Evolutionary conservation across 148 eudicot genomes (phyloP), one percentile per base, ranked within the genome.

Genomic region (Amaranthus palmeri): DNA sequence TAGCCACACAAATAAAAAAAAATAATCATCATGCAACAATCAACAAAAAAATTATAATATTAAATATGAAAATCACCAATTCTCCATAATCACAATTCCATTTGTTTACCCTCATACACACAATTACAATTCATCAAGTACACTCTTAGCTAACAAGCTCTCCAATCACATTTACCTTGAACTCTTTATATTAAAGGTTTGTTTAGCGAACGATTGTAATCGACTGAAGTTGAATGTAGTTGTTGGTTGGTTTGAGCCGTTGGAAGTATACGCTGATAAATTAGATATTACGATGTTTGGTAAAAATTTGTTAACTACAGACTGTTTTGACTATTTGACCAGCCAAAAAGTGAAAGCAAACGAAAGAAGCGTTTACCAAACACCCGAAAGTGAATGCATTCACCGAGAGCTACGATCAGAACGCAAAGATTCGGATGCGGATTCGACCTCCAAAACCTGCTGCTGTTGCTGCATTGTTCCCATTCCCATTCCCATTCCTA

Each of bases 371-470:
- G 36, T 25, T 25, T 25, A 25, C 36, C 36, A 25, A 25, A 25
- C 36, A 25, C 36, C 36, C 36, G 36, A 25, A 25, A 25, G 36
- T 25, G 36, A 25, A 10, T 60, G 43, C 11, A 68, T 13, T 57
- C 61, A 45, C 60, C 65, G 70, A 17, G 54, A 77, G 75, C 84
- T 81, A 10, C 69, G 76, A 42, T 74, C 84, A 3, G 83, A 83
- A 3, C 81, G 17, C 45, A 83, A 13, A 0, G 83, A 83, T 36
- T 73, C 78, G 0, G 82, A 65, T 10, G 72, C 61, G 3, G 73
- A 80, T 10, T 58, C 79, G 44, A 73, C 65, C 57, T 80, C 76
- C 85, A 76, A 61, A 3, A 73, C 81, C 46, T 81, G 79, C 43
- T 80, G 76, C 36, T 81, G 74, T 7, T 79, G 78, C 76, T 43